These are phyloP conservation scores for Penicillium occitanis DNA, from an alignment of 2,329 filamentous ascomycete genomes.

Conservation along the genomic window DNA sequence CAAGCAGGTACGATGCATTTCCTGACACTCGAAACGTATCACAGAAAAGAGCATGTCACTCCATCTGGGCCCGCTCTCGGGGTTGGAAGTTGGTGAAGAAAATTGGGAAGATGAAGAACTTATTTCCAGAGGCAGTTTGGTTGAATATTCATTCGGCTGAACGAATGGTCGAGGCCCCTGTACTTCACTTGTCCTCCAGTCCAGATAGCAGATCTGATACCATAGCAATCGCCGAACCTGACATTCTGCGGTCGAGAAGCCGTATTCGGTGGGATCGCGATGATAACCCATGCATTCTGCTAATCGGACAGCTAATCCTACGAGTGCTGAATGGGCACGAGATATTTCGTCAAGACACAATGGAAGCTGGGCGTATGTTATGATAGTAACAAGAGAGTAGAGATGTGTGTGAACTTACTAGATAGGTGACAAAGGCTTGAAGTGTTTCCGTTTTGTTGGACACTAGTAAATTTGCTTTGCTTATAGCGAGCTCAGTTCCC, in stretches of 20 bases:
- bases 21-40: conserved; percentile 70
- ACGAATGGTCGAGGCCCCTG: conserved; percentile 71
- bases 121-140: conserved; percentile 68
- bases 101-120: conserved; percentile 61
- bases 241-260: conserved; percentile 64
- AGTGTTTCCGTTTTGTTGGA: conserved; percentile 70
- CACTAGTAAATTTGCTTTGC: conserved; percentile 67
- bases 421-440: conserved; percentile 73
- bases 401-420: conserved; percentile 48
- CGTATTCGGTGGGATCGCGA: conserved; percentile 67
- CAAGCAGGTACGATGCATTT: conserved; percentile 71
- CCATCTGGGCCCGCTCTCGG: conserved; percentile 52
- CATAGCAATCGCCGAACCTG: conserved; percentile 71
- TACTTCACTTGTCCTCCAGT: conserved; percentile 71
- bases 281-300: conserved; percentile 77
- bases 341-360: conserved; percentile 68
- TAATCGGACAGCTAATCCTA: conserved; percentile 72
- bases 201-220: conserved; percentile 75
- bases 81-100: conserved; percentile 39
- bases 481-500: conserved; percentile 65
- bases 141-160: conserved; percentile 56
- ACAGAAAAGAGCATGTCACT: conserved; percentile 66
- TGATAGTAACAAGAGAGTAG: neutral
- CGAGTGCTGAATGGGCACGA: conserved; percentile 68
- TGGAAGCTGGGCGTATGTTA: conserved; percentile 55